Percentiles rank a stretch among this genome's conserved stretches.
Conservation (phyloP, 768 basidiomycete genomes). For the Sistotremastrum niveocremeum region DNA sequence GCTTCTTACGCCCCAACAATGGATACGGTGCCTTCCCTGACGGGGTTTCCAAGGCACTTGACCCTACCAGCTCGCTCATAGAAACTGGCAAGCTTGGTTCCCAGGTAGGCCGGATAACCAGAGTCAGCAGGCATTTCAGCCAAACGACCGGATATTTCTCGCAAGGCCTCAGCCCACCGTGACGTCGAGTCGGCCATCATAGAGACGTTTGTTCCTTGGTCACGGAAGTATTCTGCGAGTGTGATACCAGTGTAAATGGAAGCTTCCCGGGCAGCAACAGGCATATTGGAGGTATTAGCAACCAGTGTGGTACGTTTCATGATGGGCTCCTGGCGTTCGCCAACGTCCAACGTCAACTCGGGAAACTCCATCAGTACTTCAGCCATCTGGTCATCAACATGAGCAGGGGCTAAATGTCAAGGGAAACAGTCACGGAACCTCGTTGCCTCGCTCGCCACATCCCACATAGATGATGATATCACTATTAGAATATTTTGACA, state of each 20-base stretch:
- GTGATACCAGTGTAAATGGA: slow-evolving; percentile 99
- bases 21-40: slow-evolving; percentile 84
- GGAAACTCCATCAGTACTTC: slow-evolving; percentile 99
- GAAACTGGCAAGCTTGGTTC: slow-evolving; percentile 92
- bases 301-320: slow-evolving; percentile 99
- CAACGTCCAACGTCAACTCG: slow-evolving; percentile 82
- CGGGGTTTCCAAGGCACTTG: slow-evolving; percentile 78
- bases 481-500: slow-evolving; percentile 98
- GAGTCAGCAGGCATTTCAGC: slow-evolving; percentile 99
- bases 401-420: slow-evolving; percentile 2
- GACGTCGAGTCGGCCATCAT: slow-evolving; percentile 99
- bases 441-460: slow-evolving; percentile 97
- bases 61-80: slow-evolving; percentile 99
- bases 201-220: slow-evolving; percentile 92
- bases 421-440: slow-evolving; percentile 31
- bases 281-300: slow-evolving; percentile 99
- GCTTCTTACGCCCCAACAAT: slow-evolving; percentile 92
- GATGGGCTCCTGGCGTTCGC: slow-evolving; percentile 92
- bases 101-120: slow-evolving; percentile 94
- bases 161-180: slow-evolving; percentile 97
- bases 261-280: slow-evolving; percentile 97
- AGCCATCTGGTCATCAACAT: slow-evolving; percentile 48
- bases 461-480: slow-evolving; percentile 99
- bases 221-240: slow-evolving; percentile 97
- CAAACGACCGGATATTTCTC: slow-evolving; percentile 97